These are phyloP conservation scores for Metarhizium humberi DNA, from an alignment of 2,329 filamentous ascomycete species.

Conservation along the genomic window DNA sequence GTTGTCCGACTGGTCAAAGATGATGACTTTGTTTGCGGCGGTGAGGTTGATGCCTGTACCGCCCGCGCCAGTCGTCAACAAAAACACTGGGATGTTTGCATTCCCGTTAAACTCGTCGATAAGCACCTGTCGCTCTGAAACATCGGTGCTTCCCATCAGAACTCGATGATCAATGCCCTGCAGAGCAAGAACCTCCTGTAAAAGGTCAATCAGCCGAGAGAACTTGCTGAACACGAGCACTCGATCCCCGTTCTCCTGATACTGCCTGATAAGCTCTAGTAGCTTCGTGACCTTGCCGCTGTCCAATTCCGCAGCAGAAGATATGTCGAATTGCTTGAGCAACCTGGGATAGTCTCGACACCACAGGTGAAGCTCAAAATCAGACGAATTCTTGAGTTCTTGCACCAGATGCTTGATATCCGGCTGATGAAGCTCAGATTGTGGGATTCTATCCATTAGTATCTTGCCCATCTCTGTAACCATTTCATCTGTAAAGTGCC, in stretches of 20 bases:
- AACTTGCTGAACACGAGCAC: slow-evolving; percentile 92
- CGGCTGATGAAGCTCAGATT: slow-evolving; percentile 42
- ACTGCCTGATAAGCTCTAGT: slow-evolving; percentile 61
- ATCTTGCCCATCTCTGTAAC: slow-evolving; percentile 71
- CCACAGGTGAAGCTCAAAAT: slow-evolving; percentile 58
- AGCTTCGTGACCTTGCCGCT: slow-evolving; percentile 82
- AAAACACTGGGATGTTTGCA: slow-evolving; percentile 73
- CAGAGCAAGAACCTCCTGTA: slow-evolving; percentile 71
- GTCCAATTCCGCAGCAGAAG: slow-evolving; percentile 43
- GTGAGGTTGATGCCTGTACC: slow-evolving; percentile 97
- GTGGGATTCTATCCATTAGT: slow-evolving; percentile 59
- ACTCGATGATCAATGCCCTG: slow-evolving; percentile 69
- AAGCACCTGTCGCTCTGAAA: slow-evolving; percentile 74
- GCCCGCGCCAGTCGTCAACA: slow-evolving; percentile 86
- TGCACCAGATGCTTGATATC: slow-evolving; percentile 43
- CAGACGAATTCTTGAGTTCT: slow-evolving; percentile 49
- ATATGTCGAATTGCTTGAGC: slow-evolving; percentile 43
- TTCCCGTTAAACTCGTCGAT: slow-evolving; percentile 81
- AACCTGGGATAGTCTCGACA: slow-evolving; percentile 49
- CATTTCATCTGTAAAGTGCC: slow-evolving; percentile 65
- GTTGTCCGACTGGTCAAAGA: slow-evolving; percentile 96
- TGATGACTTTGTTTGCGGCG: slow-evolving; percentile 92
- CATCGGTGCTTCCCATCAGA: slow-evolving; percentile 77
- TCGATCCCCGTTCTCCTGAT: slow-evolving; percentile 73
- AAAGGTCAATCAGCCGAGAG: slow-evolving; percentile 80